Base-by-base conservation (phyloP, 208 protist species). In the Naegleria gruberi region DNA sequence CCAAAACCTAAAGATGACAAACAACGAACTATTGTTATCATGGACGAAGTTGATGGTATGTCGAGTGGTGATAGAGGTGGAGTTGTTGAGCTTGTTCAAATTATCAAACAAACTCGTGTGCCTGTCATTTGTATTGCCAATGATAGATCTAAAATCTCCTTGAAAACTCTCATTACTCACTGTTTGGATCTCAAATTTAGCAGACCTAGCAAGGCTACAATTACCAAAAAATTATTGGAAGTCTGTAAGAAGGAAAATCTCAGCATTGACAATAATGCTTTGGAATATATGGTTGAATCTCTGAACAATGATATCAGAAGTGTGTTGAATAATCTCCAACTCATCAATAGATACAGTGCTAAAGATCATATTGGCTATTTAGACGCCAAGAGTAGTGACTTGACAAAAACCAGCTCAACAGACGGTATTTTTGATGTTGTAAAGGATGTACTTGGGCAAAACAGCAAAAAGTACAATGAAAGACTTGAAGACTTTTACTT, bases 31-130 rank as follows among this genome's bases (percentile, higher is more conserved):
- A 87, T 98, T 65, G 92, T 98, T 0, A 94, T 99, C 19, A 99
- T 99, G 98, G 99, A 99, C 93, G 99, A 99, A 94, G 98, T 99
- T 26, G 98, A 99, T 91, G 99, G 99, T 87, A 99, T 99, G 95
- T 96, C 94, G 19, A 90, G 90, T 44, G 95, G 94, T 43, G 99
- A 99, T 93, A 92, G 98, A 73, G 99, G 99, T 15, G 99, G 99
- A 73, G 94, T 99, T 34, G 93, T 94, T 30, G 97, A 98, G 91
- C 92, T 99, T 15, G 97, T 99, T 87, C 73, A 97, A 87, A 94
- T 99, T 91, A 97, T 99, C 81, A 98, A 98, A 88, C 92, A 40
- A 26, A 97, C 96, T 12, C 93, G 93, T 37, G 91, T 99, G 34
- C 98, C 98, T 37, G 98, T 99, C 91, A 95, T 99, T 45, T 99